Percentiles rank a stretch among this genome's conserved stretches.
Conservation (phyloP, 768 basidiomycete species). For the Leucogyrophana mollusca region DNA sequence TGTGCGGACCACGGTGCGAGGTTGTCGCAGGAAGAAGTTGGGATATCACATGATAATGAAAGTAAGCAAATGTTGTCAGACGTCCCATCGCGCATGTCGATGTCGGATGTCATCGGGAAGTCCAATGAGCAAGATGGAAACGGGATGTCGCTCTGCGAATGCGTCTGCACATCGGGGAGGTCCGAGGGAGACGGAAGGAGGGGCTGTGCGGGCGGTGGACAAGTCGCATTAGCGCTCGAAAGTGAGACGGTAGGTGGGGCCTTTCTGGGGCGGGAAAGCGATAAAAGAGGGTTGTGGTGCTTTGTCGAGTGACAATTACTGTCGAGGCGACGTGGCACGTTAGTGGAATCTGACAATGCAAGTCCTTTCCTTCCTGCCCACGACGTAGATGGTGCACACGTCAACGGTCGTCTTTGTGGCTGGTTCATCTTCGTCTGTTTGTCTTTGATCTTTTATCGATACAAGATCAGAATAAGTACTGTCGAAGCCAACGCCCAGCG, state of each 20-base stretch:
- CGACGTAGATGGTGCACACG: conserved; percentile 2
- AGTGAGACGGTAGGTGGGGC: conserved; percentile 38
- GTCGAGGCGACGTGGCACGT: conserved; percentile 4
- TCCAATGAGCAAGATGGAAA: conserved; percentile 32
- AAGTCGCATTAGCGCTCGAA: conserved; percentile 29
- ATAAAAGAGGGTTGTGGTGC: conserved; percentile 12
- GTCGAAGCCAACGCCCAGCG: background rate
- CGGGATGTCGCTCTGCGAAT: conserved; percentile 28
- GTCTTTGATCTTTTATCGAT: conserved; percentile 2
- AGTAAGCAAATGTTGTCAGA: conserved; percentile 1
- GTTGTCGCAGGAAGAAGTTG: background rate
- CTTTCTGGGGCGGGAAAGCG: conserved; percentile 26
- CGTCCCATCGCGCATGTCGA: conserved; percentile 29
- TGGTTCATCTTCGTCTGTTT: conserved; percentile 1
- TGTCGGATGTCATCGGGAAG: conserved; percentile 13
- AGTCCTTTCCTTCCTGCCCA: conserved; percentile 3
- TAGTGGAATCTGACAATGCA: conserved; percentile 2
- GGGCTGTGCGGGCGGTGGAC: conserved; percentile 18
- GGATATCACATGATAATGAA: conserved; percentile 2
- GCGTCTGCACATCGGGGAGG: conserved; percentile 22
- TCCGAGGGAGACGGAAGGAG: conserved; percentile 15
- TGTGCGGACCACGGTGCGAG: conserved; percentile 10
- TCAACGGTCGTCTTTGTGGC: conserved; percentile 1
- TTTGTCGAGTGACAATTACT: conserved; percentile 3
- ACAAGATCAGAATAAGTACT: background rate